A percentile compares a stretch with the other conserved stretches of the same genome.
These are phyloP conservation scores for Paradendryphiella salina DNA, from an alignment of 2,329 filamentous ascomycete genomes.

Conservation along the genomic window DNA sequence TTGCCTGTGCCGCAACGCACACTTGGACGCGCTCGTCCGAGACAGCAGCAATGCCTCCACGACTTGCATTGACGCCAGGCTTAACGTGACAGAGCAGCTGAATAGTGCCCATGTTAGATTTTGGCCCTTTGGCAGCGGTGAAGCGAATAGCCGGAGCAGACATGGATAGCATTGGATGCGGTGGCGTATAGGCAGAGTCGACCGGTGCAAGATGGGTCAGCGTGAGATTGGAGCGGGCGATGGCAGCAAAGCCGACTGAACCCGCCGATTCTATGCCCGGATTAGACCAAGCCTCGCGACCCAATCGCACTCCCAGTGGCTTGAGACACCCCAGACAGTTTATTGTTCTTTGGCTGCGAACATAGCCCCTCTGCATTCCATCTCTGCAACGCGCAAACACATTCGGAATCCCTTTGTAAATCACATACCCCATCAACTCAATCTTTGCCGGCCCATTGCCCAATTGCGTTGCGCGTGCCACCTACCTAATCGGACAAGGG, in stretches of 20 bases:
- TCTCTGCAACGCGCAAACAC: not conserved
- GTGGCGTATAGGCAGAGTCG: not conserved
- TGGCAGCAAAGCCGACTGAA: slow-evolving; percentile 13
- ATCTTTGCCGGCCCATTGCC: not conserved
- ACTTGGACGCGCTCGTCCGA: slow-evolving; percentile 63
- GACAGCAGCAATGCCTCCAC: slow-evolving; percentile 64
- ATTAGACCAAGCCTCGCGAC: not conserved
- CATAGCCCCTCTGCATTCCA: not conserved
- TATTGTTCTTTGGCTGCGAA: no score
- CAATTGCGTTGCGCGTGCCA: not conserved
- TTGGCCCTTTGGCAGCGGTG: slow-evolving; percentile 30
- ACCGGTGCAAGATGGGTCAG: slow-evolving; percentile 14
- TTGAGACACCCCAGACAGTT: not conserved
- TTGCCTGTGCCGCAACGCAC: slow-evolving; percentile 66
- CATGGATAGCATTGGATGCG: not conserved
- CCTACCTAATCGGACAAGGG: slow-evolving; percentile 27
- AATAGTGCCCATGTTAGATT: slow-evolving; percentile 40
- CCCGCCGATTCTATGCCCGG: slow-evolving; percentile 6
- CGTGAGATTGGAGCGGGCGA: not conserved
- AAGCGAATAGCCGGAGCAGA: slow-evolving; percentile 34
- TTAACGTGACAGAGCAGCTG: slow-evolving; percentile 69
- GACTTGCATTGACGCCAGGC: slow-evolving; percentile 63
- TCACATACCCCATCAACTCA: not conserved
- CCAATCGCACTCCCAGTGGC: slow-evolving; percentile 1
- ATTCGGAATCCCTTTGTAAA: not conserved